Evolutionary conservation across 805 yeast genomes (phyloP).

Genomic region (Metschnikowia proteae): DNA sequence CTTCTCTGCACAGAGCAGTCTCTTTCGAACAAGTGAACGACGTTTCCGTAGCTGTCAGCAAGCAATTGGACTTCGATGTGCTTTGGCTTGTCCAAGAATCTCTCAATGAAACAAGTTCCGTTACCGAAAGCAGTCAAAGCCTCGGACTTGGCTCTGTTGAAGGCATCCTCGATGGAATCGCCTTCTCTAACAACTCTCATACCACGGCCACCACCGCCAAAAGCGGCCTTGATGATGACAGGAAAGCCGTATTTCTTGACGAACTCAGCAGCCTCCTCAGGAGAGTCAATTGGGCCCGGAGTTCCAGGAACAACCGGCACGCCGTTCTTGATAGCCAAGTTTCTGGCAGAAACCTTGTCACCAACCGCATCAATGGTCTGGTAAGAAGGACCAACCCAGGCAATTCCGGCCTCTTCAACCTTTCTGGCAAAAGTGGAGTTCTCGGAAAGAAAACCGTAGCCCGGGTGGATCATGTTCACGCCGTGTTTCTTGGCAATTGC

Average conservation of each 20-base stretch:
- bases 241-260: conserved; percentile 88
- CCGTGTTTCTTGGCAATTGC: conserved; percentile 53
- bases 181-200: conserved; percentile 99
- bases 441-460: conserved; percentile 71
- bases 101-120: conserved; percentile 96
- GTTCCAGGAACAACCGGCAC: conserved; percentile 98
- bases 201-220: conserved; percentile 99
- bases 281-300: conserved; percentile 87
- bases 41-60: conserved; percentile 93
- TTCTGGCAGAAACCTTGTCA: conserved; percentile 94
- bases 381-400: conserved; percentile 94
- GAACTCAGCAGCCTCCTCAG: conserved; percentile 73
- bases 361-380: conserved; percentile 91
- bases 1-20: conserved; percentile 99
- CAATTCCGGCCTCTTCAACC: conserved; percentile 85
- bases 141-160: conserved; percentile 89
- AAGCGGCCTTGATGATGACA: conserved; percentile 97
- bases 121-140: conserved; percentile 96
- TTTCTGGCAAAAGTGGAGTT: conserved; percentile 91
- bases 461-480: conserved; percentile 40
- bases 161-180: conserved; percentile 88
- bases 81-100: conserved; percentile 92
- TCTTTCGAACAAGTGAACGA: conserved; percentile 92
- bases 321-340: conserved; percentile 69
- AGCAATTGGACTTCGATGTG: conserved; percentile 96